Conservation (phyloP, 192 early-diverging fungal genomes). For the Cetraspora pellucida region DNA sequence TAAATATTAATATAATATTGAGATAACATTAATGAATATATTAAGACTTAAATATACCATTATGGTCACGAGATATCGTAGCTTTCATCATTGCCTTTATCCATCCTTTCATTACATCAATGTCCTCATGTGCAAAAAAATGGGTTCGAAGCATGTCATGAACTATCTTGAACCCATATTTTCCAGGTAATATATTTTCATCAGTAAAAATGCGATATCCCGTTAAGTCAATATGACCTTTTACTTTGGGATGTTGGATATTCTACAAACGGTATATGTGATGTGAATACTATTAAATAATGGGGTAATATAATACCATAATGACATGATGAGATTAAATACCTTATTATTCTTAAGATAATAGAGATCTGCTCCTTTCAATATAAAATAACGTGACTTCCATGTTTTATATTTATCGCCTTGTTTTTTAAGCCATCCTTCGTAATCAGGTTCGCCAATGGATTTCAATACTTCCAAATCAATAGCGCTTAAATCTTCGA, state of each 20-base stretch:
- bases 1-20: neutral
- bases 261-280: neutral
- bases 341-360: slow-evolving; percentile 60
- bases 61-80: slow-evolving; percentile 57
- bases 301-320: neutral
- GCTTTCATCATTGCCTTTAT: slow-evolving; percentile 66
- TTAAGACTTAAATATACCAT: slow-evolving; percentile 38
- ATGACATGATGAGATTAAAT: neutral
- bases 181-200: slow-evolving; percentile 59
- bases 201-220: slow-evolving; percentile 63
- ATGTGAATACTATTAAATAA: neutral
- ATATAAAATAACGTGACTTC: slow-evolving; percentile 66
- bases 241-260: slow-evolving; percentile 35
- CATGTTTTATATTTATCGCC: slow-evolving; percentile 62
- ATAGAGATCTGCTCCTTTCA: slow-evolving; percentile 60
- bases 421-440: slow-evolving; percentile 64
- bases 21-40: too few species aligned
- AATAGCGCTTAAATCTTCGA: slow-evolving; percentile 34
- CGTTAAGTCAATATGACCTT: slow-evolving; percentile 61
- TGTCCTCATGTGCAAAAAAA: slow-evolving; percentile 62
- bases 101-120: slow-evolving; percentile 56
- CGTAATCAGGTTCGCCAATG: slow-evolving; percentile 55
- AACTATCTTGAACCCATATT: slow-evolving; percentile 64
- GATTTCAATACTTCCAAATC: slow-evolving; percentile 38
- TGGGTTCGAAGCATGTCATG: slow-evolving; percentile 60